Base-by-base conservation (phyloP, 257 asterid species). In the Handroanthus guayacan region DNA sequence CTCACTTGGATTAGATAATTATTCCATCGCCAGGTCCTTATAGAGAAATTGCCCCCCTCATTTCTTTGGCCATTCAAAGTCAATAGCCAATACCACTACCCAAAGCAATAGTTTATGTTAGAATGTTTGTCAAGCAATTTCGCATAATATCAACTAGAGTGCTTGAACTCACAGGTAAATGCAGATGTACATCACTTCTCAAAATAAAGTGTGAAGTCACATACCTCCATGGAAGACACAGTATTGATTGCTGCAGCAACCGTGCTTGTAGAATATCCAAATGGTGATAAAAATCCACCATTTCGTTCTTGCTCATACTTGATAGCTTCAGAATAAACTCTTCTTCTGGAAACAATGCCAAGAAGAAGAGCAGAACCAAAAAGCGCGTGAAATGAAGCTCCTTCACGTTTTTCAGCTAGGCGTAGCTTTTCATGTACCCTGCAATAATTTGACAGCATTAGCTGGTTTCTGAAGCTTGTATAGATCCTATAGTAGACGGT, bases 81-180 rank as follows among this genome's bases (percentile, higher is more conserved):
- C 92, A 90, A 71, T 76, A 94, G 91, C 90, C 89, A 79, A 87
- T 89, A 92, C 98, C 98, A 94, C 98, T 94, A 79, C 20, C 80
- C 65, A 60, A 78, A 80, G 75, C 63, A 79, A 67, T 34, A 25
- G 48, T 41, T 69, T 72, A 13, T 44, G 62, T 84, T 39, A 86
- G 76, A 78, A 78, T 77, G 71, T 37, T 69, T 36, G 18, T 54
- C 62, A 67, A 73, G 83, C 18, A 58, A 55, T 47, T 75, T 66
- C 65, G 31, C 67, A 70, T 39, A 56, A 58, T 54, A 44, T 72
- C 36, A 75, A 55, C 31, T 2, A 51, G 52, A 72, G 77, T 76
- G 48, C 63, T 39, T 52, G 69, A 72, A 77, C 61, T 51, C 75
- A 50, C 25, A 69, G 39, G 54, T 52, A 9, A 75, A 14, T 14